Evolutionary conservation across 257 asterid species (phyloP).

Genomic region (Solanum paucissectum): DNA sequence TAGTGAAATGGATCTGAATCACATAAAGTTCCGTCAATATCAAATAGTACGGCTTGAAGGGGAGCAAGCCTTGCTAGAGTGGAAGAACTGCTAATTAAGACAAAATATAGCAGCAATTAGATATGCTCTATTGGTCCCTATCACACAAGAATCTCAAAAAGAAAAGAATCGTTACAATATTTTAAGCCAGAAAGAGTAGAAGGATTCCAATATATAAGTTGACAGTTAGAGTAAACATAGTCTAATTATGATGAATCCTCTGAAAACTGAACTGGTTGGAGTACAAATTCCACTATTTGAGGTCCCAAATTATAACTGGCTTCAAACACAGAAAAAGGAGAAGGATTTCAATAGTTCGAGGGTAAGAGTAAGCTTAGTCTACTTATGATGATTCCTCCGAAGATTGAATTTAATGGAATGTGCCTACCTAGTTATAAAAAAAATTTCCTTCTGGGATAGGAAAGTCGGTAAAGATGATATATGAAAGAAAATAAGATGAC

Average conservation of each 20-base stretch:
- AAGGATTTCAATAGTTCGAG: neutral
- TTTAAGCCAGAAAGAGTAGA: neutral
- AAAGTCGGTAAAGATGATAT: neutral
- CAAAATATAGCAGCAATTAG: slow-evolving; percentile 1
- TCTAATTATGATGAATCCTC: neutral
- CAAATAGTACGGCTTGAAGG: slow-evolving; percentile 79
- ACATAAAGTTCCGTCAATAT: slow-evolving; percentile 78
- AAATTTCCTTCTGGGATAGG: neutral
- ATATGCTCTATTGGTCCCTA: neutral
- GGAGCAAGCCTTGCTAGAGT: slow-evolving; percentile 65
- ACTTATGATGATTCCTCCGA: neutral
- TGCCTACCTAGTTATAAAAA: neutral
- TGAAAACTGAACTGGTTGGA: neutral
- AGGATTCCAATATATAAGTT: neutral
- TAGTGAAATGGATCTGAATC: slow-evolving; percentile 85
- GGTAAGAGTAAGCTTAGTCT: neutral
- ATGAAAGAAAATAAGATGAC: neutral
- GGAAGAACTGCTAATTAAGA: slow-evolving; percentile 27
- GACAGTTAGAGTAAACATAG: neutral
- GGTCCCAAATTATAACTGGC: neutral
- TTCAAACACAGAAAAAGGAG: neutral
- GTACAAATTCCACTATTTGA: neutral
- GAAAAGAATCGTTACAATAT: neutral
- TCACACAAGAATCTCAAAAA: neutral
- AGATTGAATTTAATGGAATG: neutral